These are phyloP conservation scores for Dipodascus albidus DNA, from an alignment of 805 yeast species.

Conservation along the genomic window DNA sequence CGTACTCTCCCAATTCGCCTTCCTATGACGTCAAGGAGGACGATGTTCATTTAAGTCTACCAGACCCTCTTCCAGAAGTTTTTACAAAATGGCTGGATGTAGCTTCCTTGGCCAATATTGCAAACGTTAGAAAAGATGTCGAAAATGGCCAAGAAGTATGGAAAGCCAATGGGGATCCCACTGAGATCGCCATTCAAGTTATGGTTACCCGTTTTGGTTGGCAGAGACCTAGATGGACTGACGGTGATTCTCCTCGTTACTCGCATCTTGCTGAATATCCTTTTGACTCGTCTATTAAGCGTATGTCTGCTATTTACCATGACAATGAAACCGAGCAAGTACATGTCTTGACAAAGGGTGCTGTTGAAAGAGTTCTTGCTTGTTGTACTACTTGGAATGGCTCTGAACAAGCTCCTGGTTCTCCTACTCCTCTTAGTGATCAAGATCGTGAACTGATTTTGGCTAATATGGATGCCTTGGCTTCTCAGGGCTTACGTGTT, in stretches of 20 bases:
- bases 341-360: constrained; percentile 53
- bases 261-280: constrained; percentile 55
- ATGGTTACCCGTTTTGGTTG: constrained; percentile 49
- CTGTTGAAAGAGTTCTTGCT: constrained; percentile 55
- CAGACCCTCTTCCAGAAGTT: constrained; percentile 11
- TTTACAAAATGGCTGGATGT: constrained; percentile 45
- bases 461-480: constrained; percentile 44
- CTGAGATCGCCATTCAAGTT: constrained; percentile 81
- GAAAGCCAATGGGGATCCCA: constrained; percentile 83
- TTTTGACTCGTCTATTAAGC: constrained; percentile 61
- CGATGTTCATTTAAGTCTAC: constrained; percentile 12
- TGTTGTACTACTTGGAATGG: constrained; percentile 47
- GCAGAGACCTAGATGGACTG: constrained; percentile 24
- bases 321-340: constrained; percentile 22
- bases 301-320: constrained; percentile 55
- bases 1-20: constrained; percentile 20
- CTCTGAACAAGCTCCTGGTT: constrained; percentile 13
- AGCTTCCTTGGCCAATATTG: constrained; percentile 74
- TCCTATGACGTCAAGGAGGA: constrained; percentile 25
- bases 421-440: constrained; percentile 27
- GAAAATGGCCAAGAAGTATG: constrained; percentile 34
- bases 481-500: constrained; percentile 59
- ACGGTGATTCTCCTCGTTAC: constrained; percentile 25
- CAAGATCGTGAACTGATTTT: constrained; percentile 35
- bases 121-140: constrained; percentile 42